A percentile compares a stretch with the other conserved stretches of the same genome.
These are phyloP conservation scores for Cochlearia excelsa DNA, from an alignment of 345 rosid species.

Conservation along the genomic window DNA sequence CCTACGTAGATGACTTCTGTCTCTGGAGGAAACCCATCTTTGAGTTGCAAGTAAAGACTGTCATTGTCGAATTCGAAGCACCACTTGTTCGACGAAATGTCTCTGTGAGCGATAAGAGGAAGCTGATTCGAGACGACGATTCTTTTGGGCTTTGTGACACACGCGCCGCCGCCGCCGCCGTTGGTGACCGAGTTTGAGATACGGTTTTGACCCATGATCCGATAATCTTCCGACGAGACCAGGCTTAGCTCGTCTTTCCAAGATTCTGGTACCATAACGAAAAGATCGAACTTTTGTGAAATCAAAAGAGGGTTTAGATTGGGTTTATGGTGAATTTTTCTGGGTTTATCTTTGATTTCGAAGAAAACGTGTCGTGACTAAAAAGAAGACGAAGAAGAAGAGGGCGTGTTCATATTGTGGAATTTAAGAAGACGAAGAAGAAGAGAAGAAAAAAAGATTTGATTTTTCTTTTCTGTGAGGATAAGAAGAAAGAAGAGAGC, in stretches of 20 bases:
- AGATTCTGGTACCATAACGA: slow-evolving; percentile 40
- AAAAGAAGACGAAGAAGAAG: slow-evolving; percentile 1
- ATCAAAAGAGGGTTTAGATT: no score
- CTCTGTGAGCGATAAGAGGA: slow-evolving; percentile 44
- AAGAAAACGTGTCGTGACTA: slow-evolving; percentile 18
- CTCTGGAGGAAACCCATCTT: slow-evolving; percentile 52
- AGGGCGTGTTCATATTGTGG: slow-evolving; percentile 27
- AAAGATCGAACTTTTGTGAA: slow-evolving; percentile 9
- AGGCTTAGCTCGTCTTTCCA: slow-evolving; percentile 53
- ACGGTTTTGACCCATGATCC: slow-evolving; percentile 44
- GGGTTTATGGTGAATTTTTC: neutral
- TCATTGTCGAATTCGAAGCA: slow-evolving; percentile 55
- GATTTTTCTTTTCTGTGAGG: slow-evolving; percentile 24
- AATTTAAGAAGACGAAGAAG: neutral
- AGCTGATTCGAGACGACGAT: slow-evolving; percentile 68
- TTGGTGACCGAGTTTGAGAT: slow-evolving; percentile 47
- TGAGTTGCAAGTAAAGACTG: slow-evolving; percentile 47
- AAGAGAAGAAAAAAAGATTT: slow-evolving; percentile 9
- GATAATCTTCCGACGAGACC: slow-evolving; percentile 60
- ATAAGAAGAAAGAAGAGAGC: slow-evolving; percentile 33
- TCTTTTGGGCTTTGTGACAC: slow-evolving; percentile 26
- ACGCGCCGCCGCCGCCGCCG: slow-evolving; percentile 19
- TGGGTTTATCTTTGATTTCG: slow-evolving; percentile 20
- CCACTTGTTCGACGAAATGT: slow-evolving; percentile 42
- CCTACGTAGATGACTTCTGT: slow-evolving; percentile 64